These are phyloP conservation scores for Pseudoscleropodium purum DNA, from an alignment of 225 moss, liverwort and hornwort genomes.

Conservation along the genomic window DNA sequence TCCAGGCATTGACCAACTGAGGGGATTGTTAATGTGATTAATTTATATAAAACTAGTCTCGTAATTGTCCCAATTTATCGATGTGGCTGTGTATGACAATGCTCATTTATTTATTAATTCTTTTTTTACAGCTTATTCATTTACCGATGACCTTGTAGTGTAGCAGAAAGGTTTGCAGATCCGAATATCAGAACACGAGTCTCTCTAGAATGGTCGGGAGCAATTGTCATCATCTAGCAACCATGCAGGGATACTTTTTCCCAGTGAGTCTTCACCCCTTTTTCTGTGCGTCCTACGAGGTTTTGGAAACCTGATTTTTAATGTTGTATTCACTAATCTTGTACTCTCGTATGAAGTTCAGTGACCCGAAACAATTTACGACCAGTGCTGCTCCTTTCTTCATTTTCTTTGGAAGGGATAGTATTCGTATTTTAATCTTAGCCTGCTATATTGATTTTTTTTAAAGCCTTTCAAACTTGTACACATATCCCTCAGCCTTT, in stretches of 20 bases:
- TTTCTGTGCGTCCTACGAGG: neutral
- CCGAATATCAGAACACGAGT: neutral
- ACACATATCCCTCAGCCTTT: neutral
- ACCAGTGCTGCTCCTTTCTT: neutral
- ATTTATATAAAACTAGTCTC: neutral
- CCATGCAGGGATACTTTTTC: neutral
- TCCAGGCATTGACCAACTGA: conserved; percentile 40
- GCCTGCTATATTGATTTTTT: neutral
- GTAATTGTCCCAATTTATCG: neutral
- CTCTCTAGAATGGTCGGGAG: neutral
- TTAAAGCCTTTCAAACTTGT: neutral
- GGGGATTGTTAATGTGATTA: conserved; percentile 2
- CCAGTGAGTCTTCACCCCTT: conserved; percentile 5
- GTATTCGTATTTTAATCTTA: neutral
- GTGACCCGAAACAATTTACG: neutral
- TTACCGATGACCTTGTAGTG: neutral
- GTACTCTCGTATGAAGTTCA: neutral
- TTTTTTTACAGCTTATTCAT: neutral
- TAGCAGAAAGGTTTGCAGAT: conserved; percentile 8
- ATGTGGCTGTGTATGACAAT: neutral
- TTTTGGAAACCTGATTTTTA: neutral
- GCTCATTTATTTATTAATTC: neutral
- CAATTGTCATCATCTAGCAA: neutral
- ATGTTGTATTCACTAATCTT: neutral
- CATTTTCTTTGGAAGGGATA: neutral